Conservation (phyloP, 208 protist species). For the Leishmania turanica region DNA sequence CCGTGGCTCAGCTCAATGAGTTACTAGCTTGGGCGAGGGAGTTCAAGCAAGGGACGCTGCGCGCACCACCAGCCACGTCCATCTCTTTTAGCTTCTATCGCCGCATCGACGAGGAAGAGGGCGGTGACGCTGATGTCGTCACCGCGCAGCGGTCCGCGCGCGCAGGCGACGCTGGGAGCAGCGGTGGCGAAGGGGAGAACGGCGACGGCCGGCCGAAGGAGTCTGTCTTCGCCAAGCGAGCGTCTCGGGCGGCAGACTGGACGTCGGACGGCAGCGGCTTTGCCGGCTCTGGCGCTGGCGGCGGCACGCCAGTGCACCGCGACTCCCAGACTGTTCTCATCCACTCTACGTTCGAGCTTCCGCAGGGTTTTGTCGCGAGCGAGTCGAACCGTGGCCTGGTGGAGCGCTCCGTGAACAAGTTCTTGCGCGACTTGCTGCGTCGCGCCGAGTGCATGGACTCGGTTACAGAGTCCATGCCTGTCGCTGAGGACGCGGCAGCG, state of each 20-base stretch:
- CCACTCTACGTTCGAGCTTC: conserved; percentile 83
- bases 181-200: not conserved
- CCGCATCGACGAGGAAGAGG: conserved; percentile 49
- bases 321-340: conserved; percentile 28
- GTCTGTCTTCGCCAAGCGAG: conserved; percentile 29
- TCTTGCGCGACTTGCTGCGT: conserved; percentile 87
- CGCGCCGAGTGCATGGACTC: conserved; percentile 85
- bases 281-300: conserved; percentile 1
- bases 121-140: not conserved
- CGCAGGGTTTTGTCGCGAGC: conserved; percentile 71
- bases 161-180: not conserved
- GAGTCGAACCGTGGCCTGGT: conserved; percentile 79
- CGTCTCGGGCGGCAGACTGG: conserved; percentile 9
- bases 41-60: conserved; percentile 78
- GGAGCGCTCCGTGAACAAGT: conserved; percentile 89
- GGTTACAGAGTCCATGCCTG: conserved; percentile 75
- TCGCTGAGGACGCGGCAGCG: conserved; percentile 74
- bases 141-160: not conserved
- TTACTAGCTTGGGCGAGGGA: conserved; percentile 89
- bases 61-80: conserved; percentile 69
- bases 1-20: conserved; percentile 92
- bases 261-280: not conserved
- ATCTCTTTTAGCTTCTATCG: conserved; percentile 88
- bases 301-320: not conserved
- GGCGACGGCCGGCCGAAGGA: conserved; percentile 6